Percentiles rank a stretch among this genome's conserved stretches.
phyloP scores from a whole-genome alignment of 148 eudicot genomes.

The Gaultheria prostrata region DNA sequence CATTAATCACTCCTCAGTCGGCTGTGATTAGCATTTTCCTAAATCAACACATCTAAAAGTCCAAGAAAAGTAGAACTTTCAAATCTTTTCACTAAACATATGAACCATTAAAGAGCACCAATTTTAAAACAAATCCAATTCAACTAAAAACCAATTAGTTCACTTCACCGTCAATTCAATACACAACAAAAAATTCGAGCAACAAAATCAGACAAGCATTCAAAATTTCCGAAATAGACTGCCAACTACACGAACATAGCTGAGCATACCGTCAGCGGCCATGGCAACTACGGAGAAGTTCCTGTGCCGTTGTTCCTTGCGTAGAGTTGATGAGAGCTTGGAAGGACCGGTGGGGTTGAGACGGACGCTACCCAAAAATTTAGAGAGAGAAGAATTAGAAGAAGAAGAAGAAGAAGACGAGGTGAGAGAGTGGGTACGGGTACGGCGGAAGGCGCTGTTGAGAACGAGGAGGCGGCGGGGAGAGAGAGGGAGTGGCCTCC shows the following conservation, averaged over 20 bases:
- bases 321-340: slow-evolving; percentile 21
- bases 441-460: slow-evolving; percentile 19
- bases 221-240: background rate
- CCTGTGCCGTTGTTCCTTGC: slow-evolving; percentile 22
- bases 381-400: slow-evolving; percentile 34
- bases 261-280: slow-evolving; percentile 44
- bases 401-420: background rate
- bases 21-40: too few species aligned
- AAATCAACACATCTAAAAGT: background rate
- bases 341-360: slow-evolving; percentile 20
- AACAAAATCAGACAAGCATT: background rate
- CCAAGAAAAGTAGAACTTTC: too few species aligned
- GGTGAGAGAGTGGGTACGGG: slow-evolving; percentile 6
- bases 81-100: too few species aligned
- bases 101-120: too few species aligned
- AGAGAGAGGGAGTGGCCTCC: slow-evolving; percentile 33
- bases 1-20: too few species aligned
- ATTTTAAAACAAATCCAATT: too few species aligned
- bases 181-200: background rate
- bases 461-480: slow-evolving; percentile 29
- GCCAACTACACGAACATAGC: background rate
- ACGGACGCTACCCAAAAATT: slow-evolving; percentile 41
- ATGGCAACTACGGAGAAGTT: slow-evolving; percentile 59
- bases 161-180: background rate
- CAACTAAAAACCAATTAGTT: background rate